Base-by-base conservation (phyloP, 345 rosid species). In the Dipteronia dyeriana region DNA sequence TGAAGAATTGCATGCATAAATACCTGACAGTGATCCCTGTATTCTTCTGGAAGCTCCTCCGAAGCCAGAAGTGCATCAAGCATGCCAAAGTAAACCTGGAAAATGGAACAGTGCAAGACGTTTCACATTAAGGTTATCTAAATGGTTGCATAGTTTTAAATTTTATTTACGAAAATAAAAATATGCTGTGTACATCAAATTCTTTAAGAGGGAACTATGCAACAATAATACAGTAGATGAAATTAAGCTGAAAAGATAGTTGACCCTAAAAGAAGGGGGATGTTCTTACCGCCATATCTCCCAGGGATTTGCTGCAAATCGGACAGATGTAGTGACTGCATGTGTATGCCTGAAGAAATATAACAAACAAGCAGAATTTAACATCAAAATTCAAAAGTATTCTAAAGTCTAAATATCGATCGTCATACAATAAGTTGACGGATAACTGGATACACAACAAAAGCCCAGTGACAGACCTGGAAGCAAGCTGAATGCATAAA, bases 401-500 rank as follows among this genome's bases (percentile, higher is more conserved):
- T 34, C 5, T 74, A 49, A 49, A 34, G 6, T 1, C 23, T 31
- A 66, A 65, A 56, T 51, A 66, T 9, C 5, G 6, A 9, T 20
- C 20, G 23, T 39, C 43, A 34, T 53, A 20, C 14, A 65, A 70
- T 75, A 65, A 65, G 71, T 61, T 60, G 4, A 31, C 47, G 49
- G 11, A 76, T 3, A 54, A 34, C 39, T 9, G 45, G 11, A 79
- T 54, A 66, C 41, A 66, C 59, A 39, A 63, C 29, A 68, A 17
- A 64, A n/a, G 26, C 20, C 51, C 22, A 79, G 47, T 16, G 64
- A 73, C 43, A 78, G 66, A 88, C 91, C 91, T 88, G 91, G 79
- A 86, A 88, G 74, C 91, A 88, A 69, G 84, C 87, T 22, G 91
- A 88, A 80, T 88, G 91, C 91, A 88, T 88, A 80, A 79, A 88